Percentiles rank a stretch among this genome's conserved stretches.
Evolutionary conservation across 768 basidiomycete species (phyloP).

Genomic region (Auricularia heimuer): DNA sequence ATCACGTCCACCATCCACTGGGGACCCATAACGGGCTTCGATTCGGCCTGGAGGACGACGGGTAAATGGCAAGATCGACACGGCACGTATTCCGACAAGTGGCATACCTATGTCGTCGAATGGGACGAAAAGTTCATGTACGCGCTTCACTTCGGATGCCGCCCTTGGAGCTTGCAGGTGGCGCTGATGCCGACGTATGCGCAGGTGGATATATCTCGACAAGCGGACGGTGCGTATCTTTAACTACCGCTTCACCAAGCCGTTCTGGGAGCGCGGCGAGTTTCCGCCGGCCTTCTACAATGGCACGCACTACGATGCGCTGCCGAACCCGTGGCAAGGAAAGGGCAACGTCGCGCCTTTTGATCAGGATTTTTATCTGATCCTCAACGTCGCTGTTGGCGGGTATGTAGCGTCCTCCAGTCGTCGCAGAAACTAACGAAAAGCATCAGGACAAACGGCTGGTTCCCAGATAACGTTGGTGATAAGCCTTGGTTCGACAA

Average conservation of each 20-base stretch:
- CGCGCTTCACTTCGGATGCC: not conserved
- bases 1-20: conserved; percentile 62
- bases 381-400: conserved; percentile 28
- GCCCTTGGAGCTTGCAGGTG: not conserved
- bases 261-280: conserved; percentile 67
- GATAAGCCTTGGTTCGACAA: conserved; percentile 20
- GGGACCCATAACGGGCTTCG: conserved; percentile 53
- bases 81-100: conserved; percentile 21
- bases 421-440: not conserved
- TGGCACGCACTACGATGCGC: conserved; percentile 7
- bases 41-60: conserved; percentile 30
- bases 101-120: conserved; percentile 28
- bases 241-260: conserved; percentile 34
- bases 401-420: conserved; percentile 7
- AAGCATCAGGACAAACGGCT: conserved; percentile 23
- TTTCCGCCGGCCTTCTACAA: conserved; percentile 53
- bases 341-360: conserved; percentile 34
- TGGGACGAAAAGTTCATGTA: conserved; percentile 29
- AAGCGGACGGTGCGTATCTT: conserved; percentile 25
- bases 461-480: conserved; percentile 31
- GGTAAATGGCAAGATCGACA: conserved; percentile 23
- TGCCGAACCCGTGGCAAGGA: conserved; percentile 22
- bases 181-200: not conserved
- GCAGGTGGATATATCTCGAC: conserved; percentile 19
- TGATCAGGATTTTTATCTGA: conserved; percentile 22